Base-by-base conservation (phyloP, 2,329 filamentous ascomycete species). In the Fusarium euwallaceae region DNA sequence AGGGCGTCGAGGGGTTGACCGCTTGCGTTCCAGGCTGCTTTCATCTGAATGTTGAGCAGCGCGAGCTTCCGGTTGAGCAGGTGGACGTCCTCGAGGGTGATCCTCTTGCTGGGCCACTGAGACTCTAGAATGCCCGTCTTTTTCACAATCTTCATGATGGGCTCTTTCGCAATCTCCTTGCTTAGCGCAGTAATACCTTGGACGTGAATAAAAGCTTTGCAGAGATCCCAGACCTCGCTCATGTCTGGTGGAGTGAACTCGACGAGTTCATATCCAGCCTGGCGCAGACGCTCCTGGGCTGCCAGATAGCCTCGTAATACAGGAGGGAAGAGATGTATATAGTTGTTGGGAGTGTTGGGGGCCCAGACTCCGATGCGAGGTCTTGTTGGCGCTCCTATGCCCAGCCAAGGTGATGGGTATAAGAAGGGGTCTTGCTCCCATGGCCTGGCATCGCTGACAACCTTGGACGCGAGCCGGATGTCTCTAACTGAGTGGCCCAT, bases 121-220 rank as follows among this genome's bases (percentile, higher is more conserved):
- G 29, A 56, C 2, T 7, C 11, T 8, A 32, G 17, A 32, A 12
- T 56, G 29, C 29, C 51, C 12, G 24, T 56, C 10, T 56, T 29
- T 11, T 56, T 9, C 17, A 56, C 27, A 32, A 56, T 32, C 29
- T 56, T 56, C 29, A 56, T 56, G 6, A 9, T 36, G 2, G 51
- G 51, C 11, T 56, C 51, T 6, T 56, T 56, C 0, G 11, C 10
- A 20, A 56, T 56, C 17, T 56, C 27, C 14, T 16, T 36, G 29
- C 10, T 14, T 9, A 56, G n/a, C 7, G 12, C 17, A 32, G 29
- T 53, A 11, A 63, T 36, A 17, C 61, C 61, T 20, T 63, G 61
- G 20, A 53, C 61, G 20, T 63, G 61, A 29, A 63, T 37, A 22
- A 63, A 63, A 11, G 61, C 43, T 29, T 53, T 53, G 61, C 61